A percentile compares a stretch with the other conserved stretches of the same genome.
Conservation (phyloP, 306 rosid genomes). For the Cucumis sativus region Cucumber_9930_V3 NC_026656.2:1536501-1537000, state of each 20-base stretch:
- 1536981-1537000: neutral
- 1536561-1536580: too few species aligned
- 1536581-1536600: too few species aligned
- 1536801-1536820: slow-evolving; percentile 13
- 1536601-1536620: too few species aligned
- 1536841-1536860: slow-evolving; percentile 47
- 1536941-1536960: neutral
- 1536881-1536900: slow-evolving; percentile 88
- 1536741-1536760: neutral
- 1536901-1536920: slow-evolving; percentile 77
- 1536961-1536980: neutral
- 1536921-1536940: slow-evolving; percentile 54
- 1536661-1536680: neutral
- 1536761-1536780: neutral
- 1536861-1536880: slow-evolving; percentile 66
- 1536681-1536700: neutral
- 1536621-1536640: neutral
- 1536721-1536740: neutral
- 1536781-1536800: slow-evolving; percentile 1
- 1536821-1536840: slow-evolving; percentile 52
- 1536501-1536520: too few species aligned
- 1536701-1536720: neutral
- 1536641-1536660: neutral
- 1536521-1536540: too few species aligned
- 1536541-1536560: too few species aligned